Percentiles rank a stretch among this genome's conserved stretches.
Evolutionary conservation across 2,329 filamentous ascomycete genomes (phyloP).

Genomic region (Lomentospora prolificans): DNA sequence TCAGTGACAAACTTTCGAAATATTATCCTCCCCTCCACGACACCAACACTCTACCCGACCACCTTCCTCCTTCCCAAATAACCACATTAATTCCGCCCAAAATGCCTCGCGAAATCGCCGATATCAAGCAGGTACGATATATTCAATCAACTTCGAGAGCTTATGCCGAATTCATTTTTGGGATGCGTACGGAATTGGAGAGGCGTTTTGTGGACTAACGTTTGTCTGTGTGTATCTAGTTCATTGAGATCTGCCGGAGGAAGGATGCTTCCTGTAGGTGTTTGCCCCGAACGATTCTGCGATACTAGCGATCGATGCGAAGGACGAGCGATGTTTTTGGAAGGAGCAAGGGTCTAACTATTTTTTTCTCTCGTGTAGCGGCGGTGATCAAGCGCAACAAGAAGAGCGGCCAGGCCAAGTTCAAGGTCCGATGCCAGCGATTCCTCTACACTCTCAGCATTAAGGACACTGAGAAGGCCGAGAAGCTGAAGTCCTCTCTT

Average conservation of each 20-base stretch:
- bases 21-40: background rate
- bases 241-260: slow-evolving; percentile 99
- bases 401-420: slow-evolving; percentile 90
- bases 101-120: slow-evolving; percentile 97
- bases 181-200: background rate
- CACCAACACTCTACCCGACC: background rate
- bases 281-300: slow-evolving; percentile 4
- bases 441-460: slow-evolving; percentile 97
- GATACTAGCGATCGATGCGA: background rate
- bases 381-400: slow-evolving; percentile 95
- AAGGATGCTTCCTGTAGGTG: slow-evolving; percentile 96
- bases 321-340: slow-evolving; percentile 7
- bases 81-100: slow-evolving; percentile 42
- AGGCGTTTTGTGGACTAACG: slow-evolving; percentile 19
- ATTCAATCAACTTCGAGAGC: background rate
- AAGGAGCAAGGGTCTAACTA: slow-evolving; percentile 19
- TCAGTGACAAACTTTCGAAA: slow-evolving; percentile 6
- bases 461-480: slow-evolving; percentile 98
- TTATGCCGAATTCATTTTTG: slow-evolving; percentile 10
- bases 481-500: slow-evolving; percentile 99
- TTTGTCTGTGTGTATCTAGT: slow-evolving; percentile 41
- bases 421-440: slow-evolving; percentile 98
- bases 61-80: slow-evolving; percentile 8
- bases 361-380: slow-evolving; percentile 39
- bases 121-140: slow-evolving; percentile 73